Evolutionary conservation across 1,284 basidiomycete genomes (phyloP).

Genomic region (Rhodotorula sp.): DNA sequence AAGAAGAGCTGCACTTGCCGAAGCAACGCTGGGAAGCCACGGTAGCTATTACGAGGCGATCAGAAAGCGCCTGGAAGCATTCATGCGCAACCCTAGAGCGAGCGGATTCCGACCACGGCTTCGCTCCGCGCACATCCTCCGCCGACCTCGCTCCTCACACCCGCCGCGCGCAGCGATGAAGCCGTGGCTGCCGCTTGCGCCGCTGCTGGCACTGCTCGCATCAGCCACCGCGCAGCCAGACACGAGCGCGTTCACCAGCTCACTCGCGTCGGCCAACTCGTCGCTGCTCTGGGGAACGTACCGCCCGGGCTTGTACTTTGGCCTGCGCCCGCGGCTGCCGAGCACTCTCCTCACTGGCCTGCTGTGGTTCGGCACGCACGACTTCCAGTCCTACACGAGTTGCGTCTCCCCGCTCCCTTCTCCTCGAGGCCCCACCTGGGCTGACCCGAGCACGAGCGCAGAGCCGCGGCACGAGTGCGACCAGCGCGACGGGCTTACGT

Average conservation of each 20-base stretch:
- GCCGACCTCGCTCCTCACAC: neutral
- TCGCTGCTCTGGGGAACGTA: conserved; percentile 87
- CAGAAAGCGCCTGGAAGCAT: too few species aligned
- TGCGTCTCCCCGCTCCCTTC: neutral
- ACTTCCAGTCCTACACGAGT: conserved; percentile 59
- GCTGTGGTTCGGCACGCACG: conserved; percentile 84
- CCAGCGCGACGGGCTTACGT: conserved; percentile 77
- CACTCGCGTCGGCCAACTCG: conserved; percentile 17
- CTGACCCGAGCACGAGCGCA: conserved; percentile 47
- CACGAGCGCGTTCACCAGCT: neutral
- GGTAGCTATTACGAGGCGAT: too few species aligned
- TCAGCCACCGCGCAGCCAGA: neutral
- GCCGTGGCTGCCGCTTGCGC: neutral
- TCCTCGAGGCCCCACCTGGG: neutral
- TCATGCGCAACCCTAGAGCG: too few species aligned
- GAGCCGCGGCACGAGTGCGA: conserved; percentile 86
- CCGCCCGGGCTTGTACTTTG: conserved; percentile 89
- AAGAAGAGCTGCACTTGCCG: too few species aligned
- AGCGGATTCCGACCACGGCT: too few species aligned
- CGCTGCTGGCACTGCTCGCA: neutral
- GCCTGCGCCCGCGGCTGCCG: conserved; percentile 77
- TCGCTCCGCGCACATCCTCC: too few species aligned
- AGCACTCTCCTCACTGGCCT: conserved; percentile 86
- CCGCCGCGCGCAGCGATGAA: neutral
- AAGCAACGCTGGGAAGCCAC: too few species aligned